Percentiles rank a stretch among this genome's conserved stretches.
These are phyloP conservation scores for Naganishia friedmannii DNA, from an alignment of 768 basidiomycete genomes.

Conservation along the genomic window DNA sequence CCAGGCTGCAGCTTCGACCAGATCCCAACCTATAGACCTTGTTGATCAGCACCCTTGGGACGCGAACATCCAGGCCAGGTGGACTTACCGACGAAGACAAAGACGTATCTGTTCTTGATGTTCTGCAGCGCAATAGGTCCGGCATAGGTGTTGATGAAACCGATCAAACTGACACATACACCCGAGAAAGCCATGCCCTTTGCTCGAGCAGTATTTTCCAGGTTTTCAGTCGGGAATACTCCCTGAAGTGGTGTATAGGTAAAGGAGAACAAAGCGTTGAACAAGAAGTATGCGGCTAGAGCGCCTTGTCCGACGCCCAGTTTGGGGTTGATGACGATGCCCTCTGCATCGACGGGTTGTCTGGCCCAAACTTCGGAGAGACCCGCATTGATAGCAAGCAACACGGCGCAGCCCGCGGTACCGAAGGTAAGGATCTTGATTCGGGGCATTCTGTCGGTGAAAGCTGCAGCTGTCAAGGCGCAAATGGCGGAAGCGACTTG, in stretches of 20 bases:
- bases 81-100: constrained; percentile 35
- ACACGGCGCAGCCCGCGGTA: constrained; percentile 42
- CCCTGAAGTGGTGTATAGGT: constrained; percentile 64
- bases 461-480: constrained; percentile 48
- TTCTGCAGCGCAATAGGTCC: constrained; percentile 55
- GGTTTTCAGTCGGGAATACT: constrained; percentile 60
- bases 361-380: constrained; percentile 33
- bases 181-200: constrained; percentile 64
- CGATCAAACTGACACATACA: constrained; percentile 41
- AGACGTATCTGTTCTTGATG: constrained; percentile 53
- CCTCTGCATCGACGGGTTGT: constrained; percentile 29
- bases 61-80: not conserved
- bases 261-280: constrained; percentile 59
- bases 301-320: constrained; percentile 48
- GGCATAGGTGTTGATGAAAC: constrained; percentile 59
- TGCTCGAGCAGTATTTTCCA: constrained; percentile 61
- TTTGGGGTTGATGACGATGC: constrained; percentile 33
- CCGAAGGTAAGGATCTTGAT: constrained; percentile 38
- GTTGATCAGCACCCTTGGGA: constrained; percentile 6
- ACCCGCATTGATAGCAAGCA: constrained; percentile 21
- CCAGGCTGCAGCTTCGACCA: constrained; percentile 45
- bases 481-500: constrained; percentile 48
- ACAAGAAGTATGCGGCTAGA: constrained; percentile 55
- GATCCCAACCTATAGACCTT: constrained; percentile 44
- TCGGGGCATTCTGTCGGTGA: constrained; percentile 43